Evolutionary conservation across 225 moss, liverwort and hornwort species (phyloP), one percentile per base, ranked within the genome.

Genomic region (Marchantia polymorpha): DNA sequence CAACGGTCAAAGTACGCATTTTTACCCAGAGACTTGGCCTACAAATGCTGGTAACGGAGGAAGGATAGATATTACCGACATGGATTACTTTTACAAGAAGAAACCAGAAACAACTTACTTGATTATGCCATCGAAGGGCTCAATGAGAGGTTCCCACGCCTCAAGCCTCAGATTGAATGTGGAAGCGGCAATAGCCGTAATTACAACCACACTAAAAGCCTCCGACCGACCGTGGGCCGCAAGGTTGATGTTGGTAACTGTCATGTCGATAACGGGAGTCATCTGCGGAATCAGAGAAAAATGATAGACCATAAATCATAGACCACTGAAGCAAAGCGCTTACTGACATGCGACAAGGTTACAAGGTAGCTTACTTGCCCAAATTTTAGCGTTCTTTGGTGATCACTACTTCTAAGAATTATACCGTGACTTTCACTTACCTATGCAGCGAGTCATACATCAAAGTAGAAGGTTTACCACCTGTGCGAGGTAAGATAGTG

Each of bases 81-180:
- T 2, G 39, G 39, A 39, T 39, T 2, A 39, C 5, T 39, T 39
- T 39, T 2, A 39, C 2, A 39, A 39, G 5, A 39, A 69, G 47
- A 27, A 29, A 69, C 84, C 87, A 76, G 5, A 56, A 56, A 65
- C 7, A 76, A 88, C 89, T 81, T 89, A 96, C 97, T 94, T 94
- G n/a, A 97, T 93, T 59, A 94, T 93, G 52, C 94, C 94, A 83
- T 97, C 93, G 87, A 93, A 97, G n/a, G 94, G 97, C 81, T 97
- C 97, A 56, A 93, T 92, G n/a, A 94, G 88, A 54, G 97, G 97
- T 75, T 97, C 97, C 94, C 94, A 94, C 52, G 93, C 93, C 89
- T 97, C 97, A 73, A 97, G 92, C 77, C 91, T 90, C 29, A 93
- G 85, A 46, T 97, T 97, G 79, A 97, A 97, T 49, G 97, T 97